Percentiles rank a stretch among this genome's conserved stretches.
Evolutionary conservation across 164 flowering plant species (phyloP).

Genomic region (Berberis vulgaris): DNA sequence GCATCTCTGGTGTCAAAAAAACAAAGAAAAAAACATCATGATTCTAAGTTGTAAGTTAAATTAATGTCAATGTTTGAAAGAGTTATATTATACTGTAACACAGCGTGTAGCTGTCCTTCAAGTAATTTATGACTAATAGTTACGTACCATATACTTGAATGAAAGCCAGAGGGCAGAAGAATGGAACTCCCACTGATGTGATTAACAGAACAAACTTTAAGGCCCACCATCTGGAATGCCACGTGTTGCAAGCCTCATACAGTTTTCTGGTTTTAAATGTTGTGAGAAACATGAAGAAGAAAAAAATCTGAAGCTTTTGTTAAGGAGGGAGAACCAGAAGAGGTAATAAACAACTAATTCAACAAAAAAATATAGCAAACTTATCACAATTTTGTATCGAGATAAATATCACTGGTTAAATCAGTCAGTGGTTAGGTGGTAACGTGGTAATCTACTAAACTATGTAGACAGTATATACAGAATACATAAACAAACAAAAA

Average conservation of each 20-base stretch:
- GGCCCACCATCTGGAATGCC: conserved; percentile 88
- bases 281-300: conserved; percentile 58
- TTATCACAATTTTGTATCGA: no score
- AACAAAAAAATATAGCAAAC: no score
- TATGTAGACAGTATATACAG: no score
- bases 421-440: no score
- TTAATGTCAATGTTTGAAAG: neutral
- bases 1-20: neutral
- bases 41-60: no score
- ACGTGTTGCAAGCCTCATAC: conserved; percentile 39
- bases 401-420: no score
- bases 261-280: conserved; percentile 54
- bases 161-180: conserved; percentile 44
- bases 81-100: no score
- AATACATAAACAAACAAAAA: no score
- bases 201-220: conserved; percentile 43
- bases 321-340: conserved; percentile 28
- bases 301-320: conserved; percentile 60
- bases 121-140: neutral
- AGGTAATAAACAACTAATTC: neutral
- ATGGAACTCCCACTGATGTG: conserved; percentile 38
- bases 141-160: conserved; percentile 68
- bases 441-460: no score
- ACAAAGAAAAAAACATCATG: neutral
- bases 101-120: neutral